phyloP scores from a whole-genome alignment of 2,329 filamentous ascomycete species.

The Ceratocystis albifundus region DNA sequence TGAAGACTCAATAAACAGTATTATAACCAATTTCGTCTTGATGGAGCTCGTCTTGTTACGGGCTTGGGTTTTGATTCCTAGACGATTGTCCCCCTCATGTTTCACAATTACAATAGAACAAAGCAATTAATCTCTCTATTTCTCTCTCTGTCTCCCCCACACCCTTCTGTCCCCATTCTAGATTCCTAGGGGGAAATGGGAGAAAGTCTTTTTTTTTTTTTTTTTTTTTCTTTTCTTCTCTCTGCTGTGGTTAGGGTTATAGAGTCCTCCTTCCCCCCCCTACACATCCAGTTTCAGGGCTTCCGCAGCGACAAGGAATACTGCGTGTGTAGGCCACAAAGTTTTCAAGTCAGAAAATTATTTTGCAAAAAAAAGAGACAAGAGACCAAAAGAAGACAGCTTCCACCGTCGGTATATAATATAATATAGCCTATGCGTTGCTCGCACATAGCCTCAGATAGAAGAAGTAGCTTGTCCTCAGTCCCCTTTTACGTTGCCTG shows the following conservation, averaged over 20 bases:
- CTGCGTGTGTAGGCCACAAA: not conserved
- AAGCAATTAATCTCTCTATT: not conserved
- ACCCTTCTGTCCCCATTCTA: too few relatives aligned
- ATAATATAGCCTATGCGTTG: not conserved
- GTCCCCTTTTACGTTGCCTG: not conserved
- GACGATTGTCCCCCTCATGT: not conserved
- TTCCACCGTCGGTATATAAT: not conserved
- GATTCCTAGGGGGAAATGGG: not conserved
- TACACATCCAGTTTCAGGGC: constrained; percentile 6
- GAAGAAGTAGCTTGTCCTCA: too few relatives aligned
- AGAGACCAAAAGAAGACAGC: too few relatives aligned
- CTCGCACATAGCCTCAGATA: not conserved
- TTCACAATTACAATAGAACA: constrained; percentile 1
- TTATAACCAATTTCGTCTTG: not conserved
- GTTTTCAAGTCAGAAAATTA: not conserved
- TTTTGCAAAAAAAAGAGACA: not conserved
- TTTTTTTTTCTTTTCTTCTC: not conserved
- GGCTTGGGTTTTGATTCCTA: not conserved
- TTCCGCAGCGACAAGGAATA: not conserved
- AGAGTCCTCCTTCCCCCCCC: not conserved
- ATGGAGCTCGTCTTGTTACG: not conserved
- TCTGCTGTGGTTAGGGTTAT: not conserved
- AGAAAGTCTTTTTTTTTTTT: not conserved
- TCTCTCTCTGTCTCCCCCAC: too few relatives aligned
- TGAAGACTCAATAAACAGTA: not conserved